Evolutionary conservation across 2,329 filamentous ascomycete genomes (phyloP), one percentile per base, ranked within the genome.

Genomic region (Talaromyces sp.): DNA sequence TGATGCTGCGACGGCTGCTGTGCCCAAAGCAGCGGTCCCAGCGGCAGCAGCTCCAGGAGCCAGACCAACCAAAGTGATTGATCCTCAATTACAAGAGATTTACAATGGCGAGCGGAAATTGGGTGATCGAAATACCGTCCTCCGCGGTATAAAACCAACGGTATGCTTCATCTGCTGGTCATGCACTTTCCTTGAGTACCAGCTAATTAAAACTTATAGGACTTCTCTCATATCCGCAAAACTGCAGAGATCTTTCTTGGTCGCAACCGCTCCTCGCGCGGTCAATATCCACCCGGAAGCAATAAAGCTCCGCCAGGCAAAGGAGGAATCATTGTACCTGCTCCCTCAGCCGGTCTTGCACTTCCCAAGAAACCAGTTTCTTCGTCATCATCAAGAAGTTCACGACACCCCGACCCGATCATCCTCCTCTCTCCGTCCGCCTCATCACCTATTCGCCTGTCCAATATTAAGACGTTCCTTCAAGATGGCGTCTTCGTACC

Each of bases 381-480:
- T 31, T 60, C 61, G 4, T 63, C 62, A 5, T 57, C 62, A 83
- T 84, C 40, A 83, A 52, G 66, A 48, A 68, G 69, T 54, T 77
- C 76, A 54, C 82, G 85, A 58, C 80, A 83, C 39, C 81, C 82
- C 42, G 84, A 96, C 73, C 95, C 95, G 56, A 99, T 99, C 77
- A 97, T 99, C 75, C 88, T 99, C 31, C 88, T 99, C 65, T 98
- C 95, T 0, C 95, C 95, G 1, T 98, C 93, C 1, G 95, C 93
- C 11, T 97, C 93, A 2, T 96, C 93, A 1, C 86, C 98, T 56
- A 87, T 99, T 40, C 92, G 93, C 75, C 92, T 98, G 86, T 90
- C 91, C 60, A 99, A 99, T 75, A 92, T 96, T 77, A 96, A 96
- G 73, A 52, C 63, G 4, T 66, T 66, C 58, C 65, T 66, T 11